Conservation (phyloP, 768 basidiomycete species). For the Tylopilus rubrobrunneus region DNA sequence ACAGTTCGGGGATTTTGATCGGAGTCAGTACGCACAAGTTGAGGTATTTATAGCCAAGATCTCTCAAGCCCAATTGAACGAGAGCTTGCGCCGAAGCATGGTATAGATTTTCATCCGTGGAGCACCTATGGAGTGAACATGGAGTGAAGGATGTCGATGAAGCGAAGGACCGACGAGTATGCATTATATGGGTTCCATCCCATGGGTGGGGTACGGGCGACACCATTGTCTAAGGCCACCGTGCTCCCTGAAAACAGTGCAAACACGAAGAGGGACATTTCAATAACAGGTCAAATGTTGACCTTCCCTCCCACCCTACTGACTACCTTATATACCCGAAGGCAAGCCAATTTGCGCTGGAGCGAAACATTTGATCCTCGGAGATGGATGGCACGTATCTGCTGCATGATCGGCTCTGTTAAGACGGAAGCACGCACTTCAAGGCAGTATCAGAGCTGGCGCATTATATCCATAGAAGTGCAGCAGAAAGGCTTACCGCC, state of each 20-base stretch:
- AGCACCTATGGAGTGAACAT: not conserved
- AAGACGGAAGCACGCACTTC: too few species aligned
- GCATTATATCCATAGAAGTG: too few species aligned
- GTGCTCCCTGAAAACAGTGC: not conserved
- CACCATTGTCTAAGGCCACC: slow-evolving; percentile 7
- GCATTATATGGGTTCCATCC: slow-evolving; percentile 18
- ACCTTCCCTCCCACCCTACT: too few species aligned
- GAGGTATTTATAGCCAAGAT: slow-evolving; percentile 7
- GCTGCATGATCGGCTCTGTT: too few species aligned
- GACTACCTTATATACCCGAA: not conserved
- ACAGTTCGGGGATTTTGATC: not conserved
- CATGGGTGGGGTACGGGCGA: slow-evolving; percentile 11
- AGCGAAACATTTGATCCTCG: too few species aligned
- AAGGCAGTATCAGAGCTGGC: too few species aligned
- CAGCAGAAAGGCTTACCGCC: too few species aligned
- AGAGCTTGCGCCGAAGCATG: slow-evolving; percentile 5
- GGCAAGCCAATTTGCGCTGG: too few species aligned
- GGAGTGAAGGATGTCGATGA: not conserved
- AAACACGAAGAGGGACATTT: not conserved
- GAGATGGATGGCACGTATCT: too few species aligned
- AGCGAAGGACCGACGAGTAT: not conserved
- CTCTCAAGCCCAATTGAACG: not conserved
- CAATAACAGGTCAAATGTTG: not conserved
- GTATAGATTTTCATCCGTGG: slow-evolving; percentile 6
- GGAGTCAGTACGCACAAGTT: slow-evolving; percentile 2